These are phyloP conservation scores for Collybia sordida DNA, from an alignment of 768 basidiomycete species.

Conservation along the genomic window DNA sequence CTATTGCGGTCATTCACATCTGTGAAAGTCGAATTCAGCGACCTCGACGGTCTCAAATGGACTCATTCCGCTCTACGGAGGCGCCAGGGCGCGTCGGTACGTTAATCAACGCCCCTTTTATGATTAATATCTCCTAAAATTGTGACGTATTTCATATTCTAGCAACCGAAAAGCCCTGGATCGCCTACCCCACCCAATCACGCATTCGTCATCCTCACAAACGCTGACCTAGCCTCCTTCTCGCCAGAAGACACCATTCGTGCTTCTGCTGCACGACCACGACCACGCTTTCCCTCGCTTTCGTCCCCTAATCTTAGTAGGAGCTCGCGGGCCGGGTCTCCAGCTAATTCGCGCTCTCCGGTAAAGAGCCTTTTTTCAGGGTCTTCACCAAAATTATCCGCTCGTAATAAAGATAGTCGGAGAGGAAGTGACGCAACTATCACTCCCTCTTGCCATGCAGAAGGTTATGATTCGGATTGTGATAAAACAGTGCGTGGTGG, in stretches of 20 bases:
- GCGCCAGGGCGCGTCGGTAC: conserved; percentile 21
- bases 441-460: too few species aligned
- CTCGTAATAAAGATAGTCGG: too few species aligned
- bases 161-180: neutral
- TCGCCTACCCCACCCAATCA: conserved; percentile 1
- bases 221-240: conserved; percentile 32
- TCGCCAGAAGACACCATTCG: conserved; percentile 40
- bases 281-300: neutral
- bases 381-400: too few species aligned
- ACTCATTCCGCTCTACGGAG: conserved; percentile 2
- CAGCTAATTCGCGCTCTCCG: too few species aligned
- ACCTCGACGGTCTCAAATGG: conserved; percentile 61
- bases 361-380: too few species aligned
- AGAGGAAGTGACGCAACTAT: too few species aligned
- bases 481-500: too few species aligned
- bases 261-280: conserved; percentile 18
- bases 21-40: conserved; percentile 62
- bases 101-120: neutral
- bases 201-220: conserved; percentile 34
- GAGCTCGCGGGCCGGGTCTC: too few species aligned
- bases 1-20: conserved; percentile 45
- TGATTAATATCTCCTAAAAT: neutral
- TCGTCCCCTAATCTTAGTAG: neutral
- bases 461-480: too few species aligned
- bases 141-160: too few species aligned